Percentiles rank a stretch among this genome's conserved stretches.
phyloP scores from a whole-genome alignment of 495 filamentous ascomycete genomes.

The Polyplosphaeria fusca region DNA sequence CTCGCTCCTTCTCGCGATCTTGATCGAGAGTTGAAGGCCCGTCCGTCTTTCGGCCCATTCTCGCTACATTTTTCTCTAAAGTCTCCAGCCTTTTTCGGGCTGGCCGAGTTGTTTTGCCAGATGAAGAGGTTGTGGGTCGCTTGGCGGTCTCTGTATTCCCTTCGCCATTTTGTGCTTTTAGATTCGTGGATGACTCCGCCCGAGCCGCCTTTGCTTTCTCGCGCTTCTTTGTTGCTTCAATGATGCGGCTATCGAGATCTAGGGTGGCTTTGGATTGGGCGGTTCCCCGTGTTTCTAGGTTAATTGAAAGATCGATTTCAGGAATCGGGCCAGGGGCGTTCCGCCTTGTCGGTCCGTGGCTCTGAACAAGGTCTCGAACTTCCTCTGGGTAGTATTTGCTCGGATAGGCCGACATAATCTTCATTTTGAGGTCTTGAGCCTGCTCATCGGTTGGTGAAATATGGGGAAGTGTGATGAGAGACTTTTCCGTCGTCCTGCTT shows the following conservation, averaged over 20 bases:
- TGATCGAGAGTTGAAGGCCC: too few relatives aligned
- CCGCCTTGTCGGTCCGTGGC: too few relatives aligned
- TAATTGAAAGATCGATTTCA: neutral
- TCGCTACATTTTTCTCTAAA: too few relatives aligned
- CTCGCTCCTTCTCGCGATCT: too few relatives aligned
- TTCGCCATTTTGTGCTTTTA: neutral
- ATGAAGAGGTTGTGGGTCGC: too few relatives aligned
- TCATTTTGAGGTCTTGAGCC: slow-evolving; percentile 52
- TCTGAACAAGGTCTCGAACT: slow-evolving; percentile 31
- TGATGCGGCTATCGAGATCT: slow-evolving; percentile 5
- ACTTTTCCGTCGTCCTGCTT: slow-evolving; percentile 36
- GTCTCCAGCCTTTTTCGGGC: too few relatives aligned
- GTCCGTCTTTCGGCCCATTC: too few relatives aligned
- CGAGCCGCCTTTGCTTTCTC: too few relatives aligned
- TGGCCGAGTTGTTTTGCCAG: too few relatives aligned
- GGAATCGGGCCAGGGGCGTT: too few relatives aligned
- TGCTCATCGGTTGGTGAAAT: slow-evolving; percentile 50
- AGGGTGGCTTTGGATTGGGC: neutral
- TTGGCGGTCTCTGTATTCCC: neutral
- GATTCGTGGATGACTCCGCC: neutral
- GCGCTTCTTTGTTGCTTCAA: neutral
- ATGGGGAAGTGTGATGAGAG: slow-evolving; percentile 50
- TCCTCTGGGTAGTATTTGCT: slow-evolving; percentile 44
- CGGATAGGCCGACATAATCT: slow-evolving; percentile 50
- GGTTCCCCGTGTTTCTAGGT: neutral